Evolutionary conservation across 75 land plant genomes (phyloP).

Genomic region (Cryptomeria japonica): DNA sequence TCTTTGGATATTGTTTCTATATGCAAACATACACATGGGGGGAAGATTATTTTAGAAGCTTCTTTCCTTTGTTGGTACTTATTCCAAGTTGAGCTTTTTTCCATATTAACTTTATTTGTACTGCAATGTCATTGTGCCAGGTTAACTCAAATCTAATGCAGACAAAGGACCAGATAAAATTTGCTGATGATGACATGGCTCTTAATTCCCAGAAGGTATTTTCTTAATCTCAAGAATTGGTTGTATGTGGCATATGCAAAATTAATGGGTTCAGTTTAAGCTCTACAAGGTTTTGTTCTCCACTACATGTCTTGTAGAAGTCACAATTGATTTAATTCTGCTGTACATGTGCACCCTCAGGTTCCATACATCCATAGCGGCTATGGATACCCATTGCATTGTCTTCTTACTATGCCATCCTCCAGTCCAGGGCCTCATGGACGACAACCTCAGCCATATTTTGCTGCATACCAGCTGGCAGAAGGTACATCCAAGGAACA

Average conservation of each 20-base stretch:
- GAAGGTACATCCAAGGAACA: constrained; percentile 23
- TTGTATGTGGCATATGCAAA: neutral
- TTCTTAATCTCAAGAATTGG: neutral
- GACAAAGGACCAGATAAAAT: constrained; percentile 10
- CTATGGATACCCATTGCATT: constrained; percentile 21
- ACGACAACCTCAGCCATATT: constrained; percentile 18
- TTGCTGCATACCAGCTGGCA: constrained; percentile 23
- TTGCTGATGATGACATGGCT: neutral
- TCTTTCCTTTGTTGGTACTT: neutral
- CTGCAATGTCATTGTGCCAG: neutral
- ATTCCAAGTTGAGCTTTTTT: neutral
- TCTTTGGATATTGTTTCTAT: neutral
- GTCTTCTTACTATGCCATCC: constrained; percentile 22
- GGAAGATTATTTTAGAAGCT: neutral
- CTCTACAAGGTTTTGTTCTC: neutral
- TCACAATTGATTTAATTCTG: neutral
- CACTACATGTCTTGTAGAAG: neutral
- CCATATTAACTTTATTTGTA: neutral
- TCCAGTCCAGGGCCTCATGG: constrained; percentile 2
- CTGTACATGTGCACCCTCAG: neutral
- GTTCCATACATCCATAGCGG: constrained; percentile 25
- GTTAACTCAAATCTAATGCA: neutral
- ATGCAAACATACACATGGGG: neutral
- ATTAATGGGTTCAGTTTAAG: neutral
- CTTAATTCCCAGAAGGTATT: constrained; percentile 3